Evolutionary conservation across 2,329 filamentous ascomycete species (phyloP).

Genomic region (Metarhizium guizhouense): DNA sequence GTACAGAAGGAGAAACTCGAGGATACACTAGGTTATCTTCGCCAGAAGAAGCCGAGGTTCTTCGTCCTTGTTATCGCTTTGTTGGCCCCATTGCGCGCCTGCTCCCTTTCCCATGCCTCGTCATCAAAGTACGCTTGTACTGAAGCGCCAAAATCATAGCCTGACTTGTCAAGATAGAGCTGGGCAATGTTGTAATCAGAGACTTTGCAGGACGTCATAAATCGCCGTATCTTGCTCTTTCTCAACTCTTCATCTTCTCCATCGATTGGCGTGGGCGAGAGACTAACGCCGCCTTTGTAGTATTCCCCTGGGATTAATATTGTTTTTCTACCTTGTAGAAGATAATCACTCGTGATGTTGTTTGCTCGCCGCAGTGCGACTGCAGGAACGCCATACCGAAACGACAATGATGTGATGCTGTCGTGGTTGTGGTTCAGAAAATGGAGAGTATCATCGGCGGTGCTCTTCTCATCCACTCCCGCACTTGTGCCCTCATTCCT

Average conservation of each 20-base stretch:
- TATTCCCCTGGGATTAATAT: conserved; percentile 62
- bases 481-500: neutral
- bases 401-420: conserved; percentile 56
- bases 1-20: neutral
- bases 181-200: conserved; percentile 67
- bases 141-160: conserved; percentile 57
- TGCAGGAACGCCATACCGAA: conserved; percentile 62
- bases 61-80: conserved; percentile 21
- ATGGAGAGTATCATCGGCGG: conserved; percentile 59
- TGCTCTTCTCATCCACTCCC: conserved; percentile 20
- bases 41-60: conserved; percentile 23
- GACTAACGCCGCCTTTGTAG: conserved; percentile 56
- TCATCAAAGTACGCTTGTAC: conserved; percentile 59
- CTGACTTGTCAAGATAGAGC: conserved; percentile 62
- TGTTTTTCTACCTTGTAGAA: conserved; percentile 60
- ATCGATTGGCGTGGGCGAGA: conserved; percentile 63
- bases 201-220: conserved; percentile 73
- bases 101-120: conserved; percentile 64
- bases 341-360: conserved; percentile 60
- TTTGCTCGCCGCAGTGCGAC: conserved; percentile 56
- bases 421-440: conserved; percentile 65
- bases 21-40: conserved; percentile 10
- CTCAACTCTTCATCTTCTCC: conserved; percentile 65
- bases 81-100: conserved; percentile 34
- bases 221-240: conserved; percentile 63